Base-by-base conservation (phyloP, 2,329 filamentous ascomycete species). In the Pleoardoris graminearum region DNA sequence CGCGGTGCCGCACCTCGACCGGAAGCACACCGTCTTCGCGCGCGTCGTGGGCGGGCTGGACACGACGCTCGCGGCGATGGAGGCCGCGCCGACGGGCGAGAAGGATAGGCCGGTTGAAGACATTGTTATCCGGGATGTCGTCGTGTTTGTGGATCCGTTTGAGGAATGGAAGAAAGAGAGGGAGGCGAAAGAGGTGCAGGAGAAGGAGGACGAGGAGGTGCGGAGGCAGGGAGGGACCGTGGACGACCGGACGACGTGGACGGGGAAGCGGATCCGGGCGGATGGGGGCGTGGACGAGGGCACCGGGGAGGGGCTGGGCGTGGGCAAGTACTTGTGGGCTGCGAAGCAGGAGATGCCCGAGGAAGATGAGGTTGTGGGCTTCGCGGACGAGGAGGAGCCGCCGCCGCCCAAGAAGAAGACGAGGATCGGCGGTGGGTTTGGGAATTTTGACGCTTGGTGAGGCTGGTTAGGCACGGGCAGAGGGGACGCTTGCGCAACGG, bases 11-110 rank as follows among this genome's bases (percentile, higher is more conserved):
- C 94, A 99, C 75, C 82, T 99, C 0, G 91, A 99, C 73, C 83
- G 87, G 54, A 99, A 99, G 69, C 94, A 99, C 75, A 97, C 94
- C n/a, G 89, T 99, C 35, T 99, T 99, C 66, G 94, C 88, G 2
- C 85, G 86, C 32, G 85, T 97, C 0, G 88, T 95, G 1, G 90
- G 88, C 23, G 93, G 89, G 0, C 66, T 86, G 49, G 85, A 89
- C 38, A 83, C 87, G 0, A 83, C 87, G 1, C 78, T 99, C 12
- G 80, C 82, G 56, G 83, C 84, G 52, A 85, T 99, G 76, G 94
- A 99, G 75, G 82, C 83, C 10, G 84, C 87, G 14, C 85, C 88
- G 1, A 88, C 87, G 0, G 90, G 92, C 62, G 84, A 82, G 16
- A 78, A 85, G n/a, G 88, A 91, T 70, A 80, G 88, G 6, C 94